Evolutionary conservation across 768 basidiomycete species (phyloP).

Genomic region (Sistotremastrum niveocremeum): DNA sequence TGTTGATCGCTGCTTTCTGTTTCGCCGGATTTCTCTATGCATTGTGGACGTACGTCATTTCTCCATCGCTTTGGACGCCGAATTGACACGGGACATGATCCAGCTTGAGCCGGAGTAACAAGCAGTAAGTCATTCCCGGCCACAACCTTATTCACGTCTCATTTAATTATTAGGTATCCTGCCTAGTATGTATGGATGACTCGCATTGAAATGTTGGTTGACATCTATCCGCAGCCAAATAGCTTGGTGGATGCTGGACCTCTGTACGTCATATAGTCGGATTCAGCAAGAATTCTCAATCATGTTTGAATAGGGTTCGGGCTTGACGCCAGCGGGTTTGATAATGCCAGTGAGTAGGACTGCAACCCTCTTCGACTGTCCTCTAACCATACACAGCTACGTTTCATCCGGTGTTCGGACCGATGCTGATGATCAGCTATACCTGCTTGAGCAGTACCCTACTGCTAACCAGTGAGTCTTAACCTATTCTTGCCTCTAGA

Average conservation of each 20-base stretch:
- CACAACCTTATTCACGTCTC: slow-evolving; percentile 6
- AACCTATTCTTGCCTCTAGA: not conserved
- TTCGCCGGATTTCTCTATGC: slow-evolving; percentile 91
- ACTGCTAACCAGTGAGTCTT: slow-evolving; percentile 64
- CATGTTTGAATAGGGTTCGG: slow-evolving; percentile 49
- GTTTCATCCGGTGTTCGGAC: slow-evolving; percentile 84
- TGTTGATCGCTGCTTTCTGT: slow-evolving; percentile 79
- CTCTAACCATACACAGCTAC: slow-evolving; percentile 27
- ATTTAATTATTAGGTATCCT: slow-evolving; percentile 13
- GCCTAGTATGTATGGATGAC: slow-evolving; percentile 19
- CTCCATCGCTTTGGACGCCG: not conserved
- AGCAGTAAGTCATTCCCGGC: not conserved
- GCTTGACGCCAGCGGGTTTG: slow-evolving; percentile 85
- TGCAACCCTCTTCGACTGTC: not conserved
- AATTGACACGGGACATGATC: slow-evolving; percentile 50
- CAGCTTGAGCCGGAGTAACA: slow-evolving; percentile 27
- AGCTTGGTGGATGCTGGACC: slow-evolving; percentile 90
- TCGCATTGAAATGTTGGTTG: not conserved
- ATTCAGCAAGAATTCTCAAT: not conserved
- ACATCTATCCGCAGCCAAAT: slow-evolving; percentile 34
- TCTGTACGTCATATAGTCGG: slow-evolving; percentile 22
- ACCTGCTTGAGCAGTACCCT: slow-evolving; percentile 89
- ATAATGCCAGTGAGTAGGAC: slow-evolving; percentile 51
- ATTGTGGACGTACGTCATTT: slow-evolving; percentile 68
- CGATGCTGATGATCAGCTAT: slow-evolving; percentile 81